phyloP scores from a whole-genome alignment of 495 filamentous ascomycete species.

The Parachaetomium inaequale region DNA sequence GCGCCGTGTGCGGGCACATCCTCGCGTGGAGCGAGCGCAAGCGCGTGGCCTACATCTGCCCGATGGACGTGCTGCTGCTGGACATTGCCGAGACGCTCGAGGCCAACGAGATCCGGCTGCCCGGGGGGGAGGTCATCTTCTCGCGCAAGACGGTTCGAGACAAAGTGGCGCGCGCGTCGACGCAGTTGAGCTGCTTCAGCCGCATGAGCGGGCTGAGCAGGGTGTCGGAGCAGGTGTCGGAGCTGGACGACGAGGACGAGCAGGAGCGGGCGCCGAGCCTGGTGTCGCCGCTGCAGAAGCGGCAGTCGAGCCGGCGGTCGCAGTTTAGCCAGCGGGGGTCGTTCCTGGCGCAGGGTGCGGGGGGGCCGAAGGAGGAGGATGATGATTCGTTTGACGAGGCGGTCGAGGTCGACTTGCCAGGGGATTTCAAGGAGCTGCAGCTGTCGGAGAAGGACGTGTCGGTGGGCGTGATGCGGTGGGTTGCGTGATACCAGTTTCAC shows the following conservation, averaged over 20 bases:
- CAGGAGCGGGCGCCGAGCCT: conserved; percentile 2
- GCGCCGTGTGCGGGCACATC: conserved; percentile 84
- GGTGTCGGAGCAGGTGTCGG: conserved; percentile 2
- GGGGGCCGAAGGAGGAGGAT: conserved; percentile 5
- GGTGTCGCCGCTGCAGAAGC: background rate
- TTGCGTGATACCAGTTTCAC: conserved; percentile 15
- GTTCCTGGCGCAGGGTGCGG: background rate
- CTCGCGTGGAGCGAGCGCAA: conserved; percentile 77
- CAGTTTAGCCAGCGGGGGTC: conserved; percentile 9
- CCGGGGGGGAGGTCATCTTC: conserved; percentile 36
- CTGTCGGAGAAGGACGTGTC: conserved; percentile 8
- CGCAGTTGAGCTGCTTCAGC: conserved; percentile 7
- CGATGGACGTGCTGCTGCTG: conserved; percentile 84
- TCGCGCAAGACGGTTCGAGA: background rate
- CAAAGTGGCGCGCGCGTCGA: conserved; percentile 1
- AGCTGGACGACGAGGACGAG: conserved; percentile 1
- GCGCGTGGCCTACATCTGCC: conserved; percentile 79
- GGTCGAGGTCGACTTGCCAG: conserved; percentile 25
- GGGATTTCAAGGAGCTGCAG: conserved; percentile 20
- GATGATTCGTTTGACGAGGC: conserved; percentile 24
- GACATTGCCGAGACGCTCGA: conserved; percentile 78
- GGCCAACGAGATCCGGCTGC: conserved; percentile 52
- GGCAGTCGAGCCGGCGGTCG: conserved; percentile 11
- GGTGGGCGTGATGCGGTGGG: conserved; percentile 16
- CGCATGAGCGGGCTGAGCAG: background rate